phyloP scores from a whole-genome alignment of 1,139 yeast genomes.

The Yamadazyma buinensis region DNA sequence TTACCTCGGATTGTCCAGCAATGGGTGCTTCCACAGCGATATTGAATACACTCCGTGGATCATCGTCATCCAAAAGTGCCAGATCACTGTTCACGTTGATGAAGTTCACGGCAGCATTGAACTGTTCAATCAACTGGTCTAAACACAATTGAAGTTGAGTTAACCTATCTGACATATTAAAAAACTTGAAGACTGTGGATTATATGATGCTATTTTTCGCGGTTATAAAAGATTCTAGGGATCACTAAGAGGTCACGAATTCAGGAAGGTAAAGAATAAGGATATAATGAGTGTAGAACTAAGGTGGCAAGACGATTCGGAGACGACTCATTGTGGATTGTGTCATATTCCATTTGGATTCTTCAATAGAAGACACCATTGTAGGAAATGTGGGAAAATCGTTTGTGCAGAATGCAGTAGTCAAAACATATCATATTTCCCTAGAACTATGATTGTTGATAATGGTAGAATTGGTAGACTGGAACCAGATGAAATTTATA shows the following conservation, averaged over 20 bases:
- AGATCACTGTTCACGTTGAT: slow-evolving; percentile 53
- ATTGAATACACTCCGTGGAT: slow-evolving; percentile 36
- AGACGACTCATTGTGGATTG: slow-evolving; percentile 53
- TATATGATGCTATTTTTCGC: no score
- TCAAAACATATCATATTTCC: slow-evolving; percentile 39
- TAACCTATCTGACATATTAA: slow-evolving; percentile 75
- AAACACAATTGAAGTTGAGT: slow-evolving; percentile 90
- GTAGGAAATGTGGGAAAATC: slow-evolving; percentile 79
- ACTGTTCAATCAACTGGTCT: slow-evolving; percentile 89
- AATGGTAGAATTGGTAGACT: slow-evolving; percentile 22
- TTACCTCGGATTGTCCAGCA: slow-evolving; percentile 23
- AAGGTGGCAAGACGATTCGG: slow-evolving; percentile 80
- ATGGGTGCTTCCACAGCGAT: slow-evolving; percentile 47
- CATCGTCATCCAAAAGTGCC: slow-evolving; percentile 39
- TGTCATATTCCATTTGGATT: slow-evolving; percentile 61
- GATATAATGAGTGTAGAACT: slow-evolving; percentile 3
- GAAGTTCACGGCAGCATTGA: slow-evolving; percentile 85
- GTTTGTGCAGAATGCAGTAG: slow-evolving; percentile 68
- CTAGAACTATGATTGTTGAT: slow-evolving; percentile 34
- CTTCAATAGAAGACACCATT: slow-evolving; percentile 83
- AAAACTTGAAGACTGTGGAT: no score
- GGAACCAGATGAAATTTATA: slow-evolving; percentile 31
- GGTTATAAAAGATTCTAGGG: no score
- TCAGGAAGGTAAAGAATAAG: no score
- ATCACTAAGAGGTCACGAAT: no score